Percentiles rank a stretch among this genome's conserved stretches.
Conservation (phyloP, 2,329 filamentous ascomycete genomes). For the Thielaviopsis cerberus region DNA sequence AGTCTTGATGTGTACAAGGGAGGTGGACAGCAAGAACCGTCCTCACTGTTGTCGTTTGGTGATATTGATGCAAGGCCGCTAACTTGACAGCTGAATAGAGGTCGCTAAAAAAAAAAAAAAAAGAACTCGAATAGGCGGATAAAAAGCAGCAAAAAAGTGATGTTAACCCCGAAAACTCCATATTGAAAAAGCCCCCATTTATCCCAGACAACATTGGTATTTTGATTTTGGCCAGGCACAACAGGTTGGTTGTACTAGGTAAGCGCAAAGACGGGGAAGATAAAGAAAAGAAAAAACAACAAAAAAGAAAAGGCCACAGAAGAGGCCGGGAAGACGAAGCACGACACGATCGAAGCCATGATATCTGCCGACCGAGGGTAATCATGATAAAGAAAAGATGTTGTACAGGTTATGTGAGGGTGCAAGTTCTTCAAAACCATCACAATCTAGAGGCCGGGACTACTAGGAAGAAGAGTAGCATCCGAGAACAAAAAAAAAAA, state of each 20-base stretch:
- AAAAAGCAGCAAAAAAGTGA: conserved; percentile 1
- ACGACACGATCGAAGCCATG: background rate
- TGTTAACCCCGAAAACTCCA: background rate
- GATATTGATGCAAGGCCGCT: background rate
- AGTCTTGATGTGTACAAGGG: background rate
- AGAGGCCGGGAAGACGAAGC: background rate
- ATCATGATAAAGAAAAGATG: background rate
- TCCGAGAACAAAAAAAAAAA: background rate
- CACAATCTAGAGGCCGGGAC: background rate
- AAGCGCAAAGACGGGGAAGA: background rate
- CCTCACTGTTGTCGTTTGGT: conserved; percentile 1
- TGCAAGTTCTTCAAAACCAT: background rate
- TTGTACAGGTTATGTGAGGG: background rate
- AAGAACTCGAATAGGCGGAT: background rate
- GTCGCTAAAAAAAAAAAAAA: background rate
- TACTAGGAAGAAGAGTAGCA: background rate
- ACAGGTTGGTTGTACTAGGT: background rate
- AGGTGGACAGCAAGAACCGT: conserved; percentile 1
- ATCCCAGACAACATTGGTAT: background rate
- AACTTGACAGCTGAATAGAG: background rate
- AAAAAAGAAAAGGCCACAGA: background rate
- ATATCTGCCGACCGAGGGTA: background rate
- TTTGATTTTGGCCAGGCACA: background rate
- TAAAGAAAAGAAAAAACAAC: background rate
- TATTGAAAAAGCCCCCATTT: background rate